Base-by-base conservation (phyloP, 2,329 filamentous ascomycete species). In the Diaporthe longicolla region DNA sequence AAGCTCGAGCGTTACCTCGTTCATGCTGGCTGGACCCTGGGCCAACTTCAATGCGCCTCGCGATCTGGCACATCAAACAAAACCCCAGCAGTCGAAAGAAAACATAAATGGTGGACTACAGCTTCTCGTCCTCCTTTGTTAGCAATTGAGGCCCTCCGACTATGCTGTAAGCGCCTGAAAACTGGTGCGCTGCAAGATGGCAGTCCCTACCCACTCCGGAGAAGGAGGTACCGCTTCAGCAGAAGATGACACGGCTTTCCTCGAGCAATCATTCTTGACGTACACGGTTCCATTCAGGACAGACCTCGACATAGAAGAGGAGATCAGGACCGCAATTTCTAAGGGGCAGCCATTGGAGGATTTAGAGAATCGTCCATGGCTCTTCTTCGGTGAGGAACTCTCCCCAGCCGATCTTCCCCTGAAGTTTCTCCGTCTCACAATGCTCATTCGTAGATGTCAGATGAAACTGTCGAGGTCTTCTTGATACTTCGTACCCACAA, bases 401-500 rank as follows among this genome's bases (percentile, higher is more conserved):
- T 75, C 19, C 19, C 58, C 58, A 82, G 71, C 74, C 78, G 74
- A 72, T 76, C 74, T 71, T 68, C 74, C 73, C 78, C 78, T 77
- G 76, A 77, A 79, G 77, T 77, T 76, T 80, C 77, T 77, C 76
- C 79, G 79, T 84, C 82, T 83, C 77, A 80, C 78, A 77, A 79
- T 85, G 84, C 88, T 89, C 82, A 88, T 85, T 82, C 79, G 78
- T 83, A 88, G 84, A 85, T 79, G 80, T 73, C 84, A 95, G 93
- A 95, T 88, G 93, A 95, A 85, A 90, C 90, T 35, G 87, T 93
- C 73, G 85, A 92, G 76, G 87, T 95, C 24, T 91, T 93, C 79
- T 84, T 95, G 76, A 86, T 94, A 15, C 87, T 95, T 73, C 89
- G 89, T 78, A 91, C 91, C 11, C 91, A 91, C 5, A 86, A 88